Base-by-base conservation (phyloP, 768 basidiomycete genomes). In the Rhodotorula graminis region DNA sequence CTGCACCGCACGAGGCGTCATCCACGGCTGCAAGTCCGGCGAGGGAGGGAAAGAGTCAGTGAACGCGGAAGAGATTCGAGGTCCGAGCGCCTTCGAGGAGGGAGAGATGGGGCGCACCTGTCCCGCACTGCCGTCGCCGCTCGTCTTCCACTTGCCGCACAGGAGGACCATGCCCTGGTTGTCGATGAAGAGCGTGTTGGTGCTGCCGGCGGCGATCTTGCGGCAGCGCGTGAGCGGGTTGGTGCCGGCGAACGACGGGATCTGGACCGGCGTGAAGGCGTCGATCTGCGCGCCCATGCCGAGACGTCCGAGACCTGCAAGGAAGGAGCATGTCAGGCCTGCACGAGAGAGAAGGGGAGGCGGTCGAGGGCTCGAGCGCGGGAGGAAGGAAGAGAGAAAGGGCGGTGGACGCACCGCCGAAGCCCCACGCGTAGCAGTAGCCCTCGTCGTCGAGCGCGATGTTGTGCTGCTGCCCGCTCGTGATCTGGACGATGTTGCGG, bases 241-340 rank as follows among this genome's bases (percentile, higher is more conserved):
- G 1, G 87, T 85, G 8, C 90, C 90, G 29, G 90, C 84, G 77
- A 93, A 95, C 87, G 91, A 71, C 4, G 93, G 91, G 19, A 97
- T 90, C 46, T 88, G 78, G 77, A 90, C 91, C 0, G 95, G 95
- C 47, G 87, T 84, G 53, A 97, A 83, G 1, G 84, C 85, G 73
- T 93, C 92, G 42, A 88, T 87, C 80, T 93, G 93, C 76, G 90
- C 89, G 12, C 91, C 91, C 29, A 93, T 84, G 29, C 94, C 95
- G 47, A 94, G 85, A 27, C 95, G 88, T 74, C 92, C 93, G 80
- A 96, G 95, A 16, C 82, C 82, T 50, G 77, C 58, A 8, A 1
- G 27, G 31, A 37, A 3, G 16, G 14, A 31, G 12, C 3, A 18
- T 33, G 33, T 37, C n/a, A 42, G 42, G 3, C 21, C 21, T 21